A percentile compares a stretch with the other conserved stretches of the same genome.
Conservation (phyloP, 768 basidiomycete genomes). For the Paxillus rubicundulus region DNA sequence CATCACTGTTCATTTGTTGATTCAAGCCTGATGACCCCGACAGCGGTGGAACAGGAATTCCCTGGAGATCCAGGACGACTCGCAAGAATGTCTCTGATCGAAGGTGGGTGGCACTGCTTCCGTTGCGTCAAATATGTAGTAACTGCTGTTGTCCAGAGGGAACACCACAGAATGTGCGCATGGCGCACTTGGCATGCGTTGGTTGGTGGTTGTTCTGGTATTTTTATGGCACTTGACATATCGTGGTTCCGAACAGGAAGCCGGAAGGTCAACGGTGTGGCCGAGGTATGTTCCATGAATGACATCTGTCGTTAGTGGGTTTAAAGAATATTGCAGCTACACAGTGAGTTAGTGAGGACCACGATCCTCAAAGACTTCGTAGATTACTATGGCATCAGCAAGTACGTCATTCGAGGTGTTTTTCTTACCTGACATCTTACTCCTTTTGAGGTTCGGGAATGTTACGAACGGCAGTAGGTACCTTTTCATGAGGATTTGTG, state of each 20-base stretch:
- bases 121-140: not conserved
- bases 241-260: conserved; percentile 44
- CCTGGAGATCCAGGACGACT: conserved; percentile 83
- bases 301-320: not conserved
- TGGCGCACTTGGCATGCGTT: conserved; percentile 90
- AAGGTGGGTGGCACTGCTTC: conserved; percentile 48
- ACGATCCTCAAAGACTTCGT: conserved; percentile 92
- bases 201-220: conserved; percentile 34
- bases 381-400: conserved; percentile 86
- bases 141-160: conserved; percentile 54
- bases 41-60: conserved; percentile 85
- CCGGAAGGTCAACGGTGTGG: conserved; percentile 92
- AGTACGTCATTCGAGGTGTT: conserved; percentile 35
- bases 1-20: not conserved
- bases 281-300: conserved; percentile 52
- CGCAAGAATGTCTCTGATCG: conserved; percentile 86
- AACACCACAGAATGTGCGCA: conserved; percentile 78
- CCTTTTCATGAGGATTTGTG: not conserved
- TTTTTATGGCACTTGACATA: not conserved
- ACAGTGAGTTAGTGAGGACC: conserved; percentile 82
- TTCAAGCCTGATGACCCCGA: conserved; percentile 1
- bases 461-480: conserved; percentile 89
- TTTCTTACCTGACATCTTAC: conserved; percentile 12
- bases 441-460: conserved; percentile 60
- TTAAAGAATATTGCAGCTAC: conserved; percentile 47